Percentiles rank a stretch among this genome's conserved stretches.
phyloP scores from a whole-genome alignment of 2,329 filamentous ascomycete genomes.

The Fusarium sp. region DNA sequence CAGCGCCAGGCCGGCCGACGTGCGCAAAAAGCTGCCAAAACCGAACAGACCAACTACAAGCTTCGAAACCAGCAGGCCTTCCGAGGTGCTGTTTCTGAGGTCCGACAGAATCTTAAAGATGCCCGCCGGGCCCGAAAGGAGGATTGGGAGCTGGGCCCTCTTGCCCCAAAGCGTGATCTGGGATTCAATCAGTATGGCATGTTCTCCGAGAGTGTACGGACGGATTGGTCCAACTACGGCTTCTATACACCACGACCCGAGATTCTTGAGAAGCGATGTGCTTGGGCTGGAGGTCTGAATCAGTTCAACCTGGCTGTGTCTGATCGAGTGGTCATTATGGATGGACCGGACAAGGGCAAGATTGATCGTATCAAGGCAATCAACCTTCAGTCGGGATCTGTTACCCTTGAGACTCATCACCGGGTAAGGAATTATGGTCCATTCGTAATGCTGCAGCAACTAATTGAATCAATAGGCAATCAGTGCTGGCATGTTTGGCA shows the following conservation, averaged over 20 bases:
- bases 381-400: slow-evolving; percentile 64
- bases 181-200: slow-evolving; percentile 74
- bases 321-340: slow-evolving; percentile 85
- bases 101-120: slow-evolving; percentile 52
- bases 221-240: slow-evolving; percentile 51
- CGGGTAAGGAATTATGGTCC: slow-evolving; percentile 63
- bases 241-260: slow-evolving; percentile 46
- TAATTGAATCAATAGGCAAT: slow-evolving; percentile 43
- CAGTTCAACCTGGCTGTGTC: slow-evolving; percentile 73
- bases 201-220: slow-evolving; percentile 52
- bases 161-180: slow-evolving; percentile 82
- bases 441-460: not conserved
- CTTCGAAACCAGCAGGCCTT: slow-evolving; percentile 49
- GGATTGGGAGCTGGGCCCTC: slow-evolving; percentile 81
- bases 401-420: slow-evolving; percentile 72
- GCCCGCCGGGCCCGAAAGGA: slow-evolving; percentile 71
- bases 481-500: slow-evolving; percentile 47
- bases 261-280: slow-evolving; percentile 58
- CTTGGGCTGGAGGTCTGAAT: slow-evolving; percentile 67
- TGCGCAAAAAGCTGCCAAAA: slow-evolving; percentile 53
- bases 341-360: slow-evolving; percentile 83
- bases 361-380: slow-evolving; percentile 79
- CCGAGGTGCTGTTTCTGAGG: slow-evolving; percentile 47
- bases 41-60: slow-evolving; percentile 45
- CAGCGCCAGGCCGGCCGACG: slow-evolving; percentile 71